Base-by-base conservation (phyloP, 202 grass and related monocot genomes). In the Schoenoplectus triqueter region DNA sequence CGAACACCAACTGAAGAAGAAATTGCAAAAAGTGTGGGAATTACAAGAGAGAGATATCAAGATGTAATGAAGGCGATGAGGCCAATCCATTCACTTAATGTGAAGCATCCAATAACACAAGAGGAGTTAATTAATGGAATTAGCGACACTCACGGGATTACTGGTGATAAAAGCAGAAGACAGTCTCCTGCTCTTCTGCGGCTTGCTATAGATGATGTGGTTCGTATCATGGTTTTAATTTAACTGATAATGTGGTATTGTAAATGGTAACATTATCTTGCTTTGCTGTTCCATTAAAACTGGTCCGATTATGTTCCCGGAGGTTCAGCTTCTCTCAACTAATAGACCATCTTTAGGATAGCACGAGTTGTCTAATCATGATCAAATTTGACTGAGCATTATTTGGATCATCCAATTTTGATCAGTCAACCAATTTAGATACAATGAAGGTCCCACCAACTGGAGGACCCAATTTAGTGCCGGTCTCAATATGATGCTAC, bases 131-230 rank as follows among this genome's bases (percentile, higher is more conserved):
- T 98, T 55, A 81, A 92, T 46, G 91, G 86, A 81, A 86, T 98
- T 82, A 95, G 86, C 7, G 92, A 95, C 55, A 67, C 48, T 3
- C 90, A 90, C 31, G 90, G 90, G 42, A 65, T 88, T 18, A 87
- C 85, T 4, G 92, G 80, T 45, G 90, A 92, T 84, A 91, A 86
- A 65, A 50, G 59, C 51, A 93, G 81, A 66, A 88, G 90, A 71
- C 80, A 85, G 78, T 83, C 87, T 21, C 47, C 64, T 17, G 20
- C 50, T 70, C 88, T 95, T 81, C 89, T 98, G 44, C 91, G 92
- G 7, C 88, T 98, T 52, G 95, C 95, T 76, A 88, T 98, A 10
- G 95, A 98, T 63, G 95, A 98, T 73, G 89, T 98, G 66, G 95
- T 98, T 84, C 82, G 79, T 87, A 67, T 69, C 11, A 22, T 15